These are phyloP conservation scores for Pseudocercospora fijiensis DNA, from an alignment of 2,329 filamentous ascomycete species.

Conservation along the genomic window DNA sequence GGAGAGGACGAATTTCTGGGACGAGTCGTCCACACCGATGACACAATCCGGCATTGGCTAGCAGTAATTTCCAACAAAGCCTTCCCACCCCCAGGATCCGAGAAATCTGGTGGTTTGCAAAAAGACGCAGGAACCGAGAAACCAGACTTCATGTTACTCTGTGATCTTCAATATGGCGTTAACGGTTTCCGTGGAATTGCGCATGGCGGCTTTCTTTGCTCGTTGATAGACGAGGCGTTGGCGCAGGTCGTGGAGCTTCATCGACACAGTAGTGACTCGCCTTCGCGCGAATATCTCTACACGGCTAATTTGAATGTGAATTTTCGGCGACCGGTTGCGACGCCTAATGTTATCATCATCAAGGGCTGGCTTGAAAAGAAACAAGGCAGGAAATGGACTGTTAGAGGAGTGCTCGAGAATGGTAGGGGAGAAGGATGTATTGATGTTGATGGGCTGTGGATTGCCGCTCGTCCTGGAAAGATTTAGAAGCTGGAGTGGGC, in stretches of 20 bases:
- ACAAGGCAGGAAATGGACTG: neutral
- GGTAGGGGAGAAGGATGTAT: neutral
- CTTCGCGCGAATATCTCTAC: neutral
- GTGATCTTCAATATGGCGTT: neutral
- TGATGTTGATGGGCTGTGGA: neutral
- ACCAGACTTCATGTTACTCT: neutral
- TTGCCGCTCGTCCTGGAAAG: neutral
- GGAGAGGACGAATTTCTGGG: neutral
- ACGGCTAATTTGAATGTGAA: neutral
- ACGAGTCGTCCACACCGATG: neutral
- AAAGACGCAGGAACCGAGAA: neutral
- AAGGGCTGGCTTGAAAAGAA: neutral
- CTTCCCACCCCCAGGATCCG: neutral
- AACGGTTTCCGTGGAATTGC: neutral
- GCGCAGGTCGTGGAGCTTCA: neutral
- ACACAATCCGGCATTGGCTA: neutral
- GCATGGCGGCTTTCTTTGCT: neutral
- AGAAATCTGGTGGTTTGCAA: neutral
- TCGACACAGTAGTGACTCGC: neutral
- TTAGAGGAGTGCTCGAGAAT: neutral
- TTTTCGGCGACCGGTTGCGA: neutral
- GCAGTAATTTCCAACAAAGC: neutral
- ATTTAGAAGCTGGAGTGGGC: neutral
- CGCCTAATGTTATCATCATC: neutral
- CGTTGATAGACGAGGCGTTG: neutral